Conservation (phyloP, 2,329 filamentous ascomycete genomes). For the Colletotrichum sansevieriae region DNA sequence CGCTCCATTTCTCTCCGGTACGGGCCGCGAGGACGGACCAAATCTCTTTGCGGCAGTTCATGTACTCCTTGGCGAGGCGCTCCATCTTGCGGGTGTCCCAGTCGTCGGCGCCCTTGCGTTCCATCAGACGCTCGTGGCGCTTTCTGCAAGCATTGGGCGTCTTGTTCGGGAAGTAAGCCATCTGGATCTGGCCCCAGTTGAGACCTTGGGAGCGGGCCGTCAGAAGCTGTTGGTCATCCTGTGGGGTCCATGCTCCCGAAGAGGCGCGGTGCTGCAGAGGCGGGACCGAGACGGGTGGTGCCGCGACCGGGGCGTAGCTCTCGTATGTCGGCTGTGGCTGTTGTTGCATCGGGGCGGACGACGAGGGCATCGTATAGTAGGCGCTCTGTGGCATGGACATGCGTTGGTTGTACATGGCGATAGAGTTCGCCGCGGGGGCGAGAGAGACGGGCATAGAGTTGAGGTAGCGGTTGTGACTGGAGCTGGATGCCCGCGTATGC, state of each 20-base stretch:
- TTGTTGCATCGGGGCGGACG: constrained; percentile 52
- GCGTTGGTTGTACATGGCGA: constrained; percentile 58
- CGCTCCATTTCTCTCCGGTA: constrained; percentile 87
- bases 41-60: constrained; percentile 83
- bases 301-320: constrained; percentile 52
- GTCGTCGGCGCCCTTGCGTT: constrained; percentile 79
- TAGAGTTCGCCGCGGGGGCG: constrained; percentile 53
- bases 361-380: constrained; percentile 56
- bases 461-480: constrained; percentile 51
- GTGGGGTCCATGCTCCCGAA: constrained; percentile 77
- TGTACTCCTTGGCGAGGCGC: constrained; percentile 81
- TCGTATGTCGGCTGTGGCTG: constrained; percentile 54
- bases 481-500: constrained; percentile 57
- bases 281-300: constrained; percentile 51
- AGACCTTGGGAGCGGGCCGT: constrained; percentile 79
- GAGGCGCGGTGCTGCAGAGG: constrained; percentile 65
- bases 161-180: constrained; percentile 82
- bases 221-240: constrained; percentile 81
- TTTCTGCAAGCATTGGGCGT: constrained; percentile 89
- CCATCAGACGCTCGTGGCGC: constrained; percentile 86
- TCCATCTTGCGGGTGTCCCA: constrained; percentile 85
- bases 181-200: constrained; percentile 87
- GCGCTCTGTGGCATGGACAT: constrained; percentile 53
- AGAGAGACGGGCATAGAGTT: constrained; percentile 56
- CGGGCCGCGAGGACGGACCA: constrained; percentile 81